These are phyloP conservation scores for Grosmannia penicillata DNA, from an alignment of 2,329 filamentous ascomycete species.

Conservation along the genomic window DNA sequence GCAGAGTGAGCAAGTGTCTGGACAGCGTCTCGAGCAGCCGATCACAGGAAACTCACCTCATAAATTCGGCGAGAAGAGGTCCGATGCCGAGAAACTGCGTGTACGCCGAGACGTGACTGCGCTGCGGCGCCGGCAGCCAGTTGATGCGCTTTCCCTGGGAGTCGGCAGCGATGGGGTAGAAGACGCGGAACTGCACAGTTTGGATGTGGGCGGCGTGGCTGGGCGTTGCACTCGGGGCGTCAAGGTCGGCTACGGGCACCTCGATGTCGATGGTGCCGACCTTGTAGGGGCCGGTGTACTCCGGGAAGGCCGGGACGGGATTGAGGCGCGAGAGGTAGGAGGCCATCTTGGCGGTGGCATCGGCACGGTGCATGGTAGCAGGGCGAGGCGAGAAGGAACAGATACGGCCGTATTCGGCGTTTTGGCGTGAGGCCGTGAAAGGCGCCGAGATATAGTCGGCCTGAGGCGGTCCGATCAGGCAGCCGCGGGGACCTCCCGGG, in stretches of 20 bases:
- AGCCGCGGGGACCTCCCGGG: no score
- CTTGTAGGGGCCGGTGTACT: slow-evolving; percentile 62
- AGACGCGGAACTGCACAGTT: slow-evolving; percentile 69
- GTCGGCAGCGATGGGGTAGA: slow-evolving; percentile 53
- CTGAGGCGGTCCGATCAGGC: no score
- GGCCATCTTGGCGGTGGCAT: slow-evolving; percentile 20
- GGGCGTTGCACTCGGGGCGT: slow-evolving; percentile 37
- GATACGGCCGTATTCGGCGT: not conserved
- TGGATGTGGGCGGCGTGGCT: slow-evolving; percentile 41
- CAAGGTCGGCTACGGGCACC: slow-evolving; percentile 49
- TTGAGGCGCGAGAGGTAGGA: slow-evolving; percentile 41
- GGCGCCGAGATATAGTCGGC: no score
- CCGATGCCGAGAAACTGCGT: slow-evolving; percentile 59
- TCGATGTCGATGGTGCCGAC: slow-evolving; percentile 73
- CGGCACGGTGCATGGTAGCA: not conserved
- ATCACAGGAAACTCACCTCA: slow-evolving; percentile 44
- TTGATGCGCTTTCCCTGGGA: slow-evolving; percentile 44
- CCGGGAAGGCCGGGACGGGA: slow-evolving; percentile 57
- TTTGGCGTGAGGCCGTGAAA: not conserved
- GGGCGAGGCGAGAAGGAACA: not conserved
- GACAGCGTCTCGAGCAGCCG: no score
- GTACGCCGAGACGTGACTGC: slow-evolving; percentile 60
- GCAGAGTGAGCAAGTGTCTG: slow-evolving; percentile 5
- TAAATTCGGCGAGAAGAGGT: slow-evolving; percentile 37
- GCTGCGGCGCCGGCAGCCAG: slow-evolving; percentile 68